These are phyloP conservation scores for Didymella pomorum DNA, from an alignment of 2,329 filamentous ascomycete genomes.

Conservation along the genomic window DNA sequence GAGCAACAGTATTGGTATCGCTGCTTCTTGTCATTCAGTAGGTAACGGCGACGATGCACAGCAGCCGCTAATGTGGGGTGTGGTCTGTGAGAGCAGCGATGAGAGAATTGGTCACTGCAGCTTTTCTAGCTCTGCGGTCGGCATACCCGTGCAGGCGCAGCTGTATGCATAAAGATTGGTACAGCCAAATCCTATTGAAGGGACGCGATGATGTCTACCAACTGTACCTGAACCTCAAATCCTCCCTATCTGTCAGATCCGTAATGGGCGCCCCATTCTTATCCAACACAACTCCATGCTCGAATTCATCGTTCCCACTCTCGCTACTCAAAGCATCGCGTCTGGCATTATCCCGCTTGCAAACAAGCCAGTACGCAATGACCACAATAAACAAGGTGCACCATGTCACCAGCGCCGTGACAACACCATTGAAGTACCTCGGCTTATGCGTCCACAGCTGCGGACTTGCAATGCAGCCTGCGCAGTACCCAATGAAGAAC, in stretches of 20 bases:
- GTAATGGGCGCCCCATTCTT: constrained; percentile 12
- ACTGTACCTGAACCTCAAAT: constrained; percentile 6
- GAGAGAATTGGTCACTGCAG: background rate
- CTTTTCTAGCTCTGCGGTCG: background rate
- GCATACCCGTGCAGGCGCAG: background rate
- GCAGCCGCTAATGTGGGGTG: background rate
- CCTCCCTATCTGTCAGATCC: constrained; percentile 11
- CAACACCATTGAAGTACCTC: constrained; percentile 57
- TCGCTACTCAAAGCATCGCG: constrained; percentile 1
- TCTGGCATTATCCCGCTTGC: constrained; percentile 4
- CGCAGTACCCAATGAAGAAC: constrained; percentile 62
- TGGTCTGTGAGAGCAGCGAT: background rate
- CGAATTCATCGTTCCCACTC: background rate
- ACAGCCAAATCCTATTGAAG: no score
- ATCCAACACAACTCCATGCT: constrained; percentile 2
- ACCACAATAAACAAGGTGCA: constrained; percentile 22
- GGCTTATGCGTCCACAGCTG: constrained; percentile 58
- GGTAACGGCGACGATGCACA: background rate
- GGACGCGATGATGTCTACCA: background rate
- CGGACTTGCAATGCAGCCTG: constrained; percentile 57
- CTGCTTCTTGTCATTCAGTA: background rate
- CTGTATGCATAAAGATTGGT: background rate
- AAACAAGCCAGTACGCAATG: constrained; percentile 9
- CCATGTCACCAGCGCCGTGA: constrained; percentile 57
- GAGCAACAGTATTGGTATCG: background rate